Base-by-base conservation (phyloP, 345 rosid genomes). In the Salix suchowensis region DNA sequence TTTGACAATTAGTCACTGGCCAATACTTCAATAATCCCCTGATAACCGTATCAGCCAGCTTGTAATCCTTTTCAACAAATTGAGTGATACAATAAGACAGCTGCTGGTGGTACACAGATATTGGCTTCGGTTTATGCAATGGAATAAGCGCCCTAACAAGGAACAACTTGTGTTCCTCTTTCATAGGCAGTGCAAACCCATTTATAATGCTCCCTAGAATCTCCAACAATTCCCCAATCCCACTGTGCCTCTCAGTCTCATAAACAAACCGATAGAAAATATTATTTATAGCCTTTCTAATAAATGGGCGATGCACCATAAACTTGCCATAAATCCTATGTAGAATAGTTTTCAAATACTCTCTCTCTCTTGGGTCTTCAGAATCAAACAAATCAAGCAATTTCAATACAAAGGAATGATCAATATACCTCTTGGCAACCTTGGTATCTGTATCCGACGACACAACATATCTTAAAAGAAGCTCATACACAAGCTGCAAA, bases 151-250 rank as follows among this genome's bases (percentile, higher is more conserved):
- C 98, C 84, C 97, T 86, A 24, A 91, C 90, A 84, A 94, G 90
- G 74, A 94, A 94, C 48, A 94, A 71, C 84, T 94, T 94, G 69
- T 94, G 98, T 80, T 94, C 98, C 82, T 92, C 96, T 74, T 94
- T 94, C 98, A 94, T 94, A 1, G 98, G 98, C 85, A 94, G 77
- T 0, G 98, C 98, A 85, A 94, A 94, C 36, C 98, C 98, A 80
- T 94, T 94, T 24, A 92, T 88, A 67, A 94, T 92, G 84, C 98
- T 94, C 74, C 97, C 97, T 44, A 94, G 81, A 81, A 94, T 92
- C 88, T 94, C 97, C 87, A 94, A 78, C 68, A 94, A 88, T 83
- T 92, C 96, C 2, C 91, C 96, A 19, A 92, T 84, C 65, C 98
- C 97, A 23, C 89, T 80, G 72, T 92, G 96, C 85, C 92, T 90